These are phyloP conservation scores for Penicillium fimorum DNA, from an alignment of 495 filamentous ascomycete genomes.

Conservation along the genomic window DNA sequence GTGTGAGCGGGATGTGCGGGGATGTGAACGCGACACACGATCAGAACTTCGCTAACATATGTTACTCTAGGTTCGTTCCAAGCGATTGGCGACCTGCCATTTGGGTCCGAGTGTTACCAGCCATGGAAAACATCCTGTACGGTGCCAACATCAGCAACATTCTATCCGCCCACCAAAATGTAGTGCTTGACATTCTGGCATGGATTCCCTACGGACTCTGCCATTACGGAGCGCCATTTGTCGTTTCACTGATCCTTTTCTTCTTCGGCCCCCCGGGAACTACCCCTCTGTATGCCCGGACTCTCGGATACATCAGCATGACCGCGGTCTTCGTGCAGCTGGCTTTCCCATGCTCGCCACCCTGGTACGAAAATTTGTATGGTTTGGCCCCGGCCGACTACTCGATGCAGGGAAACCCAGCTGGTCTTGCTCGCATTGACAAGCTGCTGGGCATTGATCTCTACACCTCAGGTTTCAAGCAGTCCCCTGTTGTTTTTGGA, in stretches of 20 bases:
- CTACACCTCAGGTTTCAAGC: conserved; percentile 86
- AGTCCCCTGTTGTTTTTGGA: conserved; percentile 88
- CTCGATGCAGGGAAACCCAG: conserved; percentile 80
- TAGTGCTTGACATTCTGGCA: conserved; percentile 78
- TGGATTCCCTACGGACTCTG: conserved; percentile 92
- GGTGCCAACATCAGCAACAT: conserved; percentile 95
- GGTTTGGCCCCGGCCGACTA: conserved; percentile 89
- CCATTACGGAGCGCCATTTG: conserved; percentile 78
- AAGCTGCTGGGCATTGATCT: conserved; percentile 83
- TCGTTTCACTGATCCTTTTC: conserved; percentile 76
- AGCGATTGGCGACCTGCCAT: conserved; percentile 83
- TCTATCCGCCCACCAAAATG: conserved; percentile 80
- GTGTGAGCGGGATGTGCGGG: conserved; percentile 1
- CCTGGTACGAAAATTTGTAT: conserved; percentile 92
- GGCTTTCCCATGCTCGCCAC: conserved; percentile 87
- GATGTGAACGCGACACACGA: neutral
- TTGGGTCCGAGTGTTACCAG: conserved; percentile 90
- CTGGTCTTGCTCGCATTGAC: conserved; percentile 86
- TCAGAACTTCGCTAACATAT: conserved; percentile 17
- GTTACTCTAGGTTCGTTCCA: conserved; percentile 68
- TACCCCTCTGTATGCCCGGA: conserved; percentile 75
- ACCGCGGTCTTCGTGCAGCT: conserved; percentile 82
- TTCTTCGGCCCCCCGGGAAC: conserved; percentile 84
- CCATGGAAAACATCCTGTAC: conserved; percentile 96
- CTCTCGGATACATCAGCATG: conserved; percentile 91